phyloP scores from a whole-genome alignment of 148 eudicot species.

The Rhododendron griersonianum region DNA sequence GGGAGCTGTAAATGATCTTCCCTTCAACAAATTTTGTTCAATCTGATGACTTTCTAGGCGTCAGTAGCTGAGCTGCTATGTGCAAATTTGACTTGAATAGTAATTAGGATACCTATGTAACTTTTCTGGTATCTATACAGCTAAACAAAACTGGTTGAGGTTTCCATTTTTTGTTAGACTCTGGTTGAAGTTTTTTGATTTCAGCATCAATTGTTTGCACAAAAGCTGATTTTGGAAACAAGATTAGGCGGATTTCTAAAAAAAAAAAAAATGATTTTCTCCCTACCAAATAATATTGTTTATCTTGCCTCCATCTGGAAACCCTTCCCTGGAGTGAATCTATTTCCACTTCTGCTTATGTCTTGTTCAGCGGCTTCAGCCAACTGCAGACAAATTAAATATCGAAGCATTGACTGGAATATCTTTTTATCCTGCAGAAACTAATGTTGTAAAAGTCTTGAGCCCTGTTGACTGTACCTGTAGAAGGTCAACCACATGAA shows the following conservation, averaged over 20 bases:
- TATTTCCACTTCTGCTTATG: background rate
- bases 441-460: background rate
- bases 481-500: background rate
- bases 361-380: background rate
- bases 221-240: background rate
- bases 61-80: background rate
- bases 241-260: background rate
- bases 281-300: background rate
- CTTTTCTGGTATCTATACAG: background rate
- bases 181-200: background rate
- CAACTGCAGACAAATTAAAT: background rate
- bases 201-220: background rate
- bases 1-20: background rate
- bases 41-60: background rate
- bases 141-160: background rate
- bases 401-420: background rate
- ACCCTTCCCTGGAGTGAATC: background rate
- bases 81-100: background rate
- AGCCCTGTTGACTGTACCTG: background rate
- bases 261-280: background rate
- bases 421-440: background rate
- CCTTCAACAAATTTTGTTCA: background rate
- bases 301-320: conserved; percentile 4
- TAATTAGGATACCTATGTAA: background rate
- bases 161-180: background rate